Evolutionary conservation across 2,329 filamentous ascomycete species (phyloP).

Genomic region (Phaeosphaeria sp.): DNA sequence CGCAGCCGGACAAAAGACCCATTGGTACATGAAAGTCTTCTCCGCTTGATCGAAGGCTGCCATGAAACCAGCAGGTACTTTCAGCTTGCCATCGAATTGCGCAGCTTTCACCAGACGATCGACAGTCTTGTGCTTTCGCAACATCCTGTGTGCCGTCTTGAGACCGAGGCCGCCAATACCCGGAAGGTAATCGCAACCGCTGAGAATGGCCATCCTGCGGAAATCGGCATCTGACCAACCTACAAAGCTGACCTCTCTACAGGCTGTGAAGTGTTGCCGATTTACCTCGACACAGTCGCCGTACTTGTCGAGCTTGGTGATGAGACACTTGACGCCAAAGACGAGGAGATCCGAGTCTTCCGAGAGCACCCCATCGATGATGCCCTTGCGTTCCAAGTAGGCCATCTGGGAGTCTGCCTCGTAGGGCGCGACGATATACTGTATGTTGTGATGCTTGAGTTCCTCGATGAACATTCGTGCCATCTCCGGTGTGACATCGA

Average conservation of each 20-base stretch:
- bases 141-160: constrained; percentile 89
- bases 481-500: constrained; percentile 97
- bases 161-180: constrained; percentile 85
- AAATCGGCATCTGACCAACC: constrained; percentile 95
- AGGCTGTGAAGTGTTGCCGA: constrained; percentile 85
- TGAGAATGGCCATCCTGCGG: constrained; percentile 92
- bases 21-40: constrained; percentile 90
- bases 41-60: constrained; percentile 86
- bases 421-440: constrained; percentile 94
- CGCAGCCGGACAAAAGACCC: constrained; percentile 84
- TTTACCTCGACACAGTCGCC: constrained; percentile 93
- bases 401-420: constrained; percentile 97
- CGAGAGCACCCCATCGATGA: constrained; percentile 87
- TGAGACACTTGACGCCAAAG: constrained; percentile 86
- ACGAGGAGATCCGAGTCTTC: constrained; percentile 97
- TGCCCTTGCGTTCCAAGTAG: constrained; percentile 85
- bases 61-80: constrained; percentile 81
- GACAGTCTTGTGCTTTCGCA: constrained; percentile 87
- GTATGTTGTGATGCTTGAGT: constrained; percentile 78
- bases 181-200: constrained; percentile 93
- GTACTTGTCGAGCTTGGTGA: constrained; percentile 94
- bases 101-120: constrained; percentile 83
- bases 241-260: constrained; percentile 84
- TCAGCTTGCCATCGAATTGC: constrained; percentile 86
- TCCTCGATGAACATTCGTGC: constrained; percentile 90